Conservation (phyloP, 805 yeast species). For the Ogataea polymorpha region DNA sequence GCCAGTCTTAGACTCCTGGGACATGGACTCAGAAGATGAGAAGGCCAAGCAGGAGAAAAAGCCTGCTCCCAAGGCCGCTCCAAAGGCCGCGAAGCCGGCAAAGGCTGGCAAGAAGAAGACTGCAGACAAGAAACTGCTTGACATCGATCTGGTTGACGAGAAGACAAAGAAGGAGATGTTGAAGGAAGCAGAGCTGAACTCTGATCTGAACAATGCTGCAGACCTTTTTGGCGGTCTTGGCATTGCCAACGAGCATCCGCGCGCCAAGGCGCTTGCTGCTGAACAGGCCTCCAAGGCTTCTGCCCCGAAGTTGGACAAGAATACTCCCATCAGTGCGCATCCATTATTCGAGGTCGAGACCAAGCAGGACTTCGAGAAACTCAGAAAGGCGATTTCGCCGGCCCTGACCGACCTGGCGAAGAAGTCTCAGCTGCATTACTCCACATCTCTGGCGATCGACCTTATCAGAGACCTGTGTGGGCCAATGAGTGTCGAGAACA, state of each 20-base stretch:
- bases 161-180: constrained; percentile 70
- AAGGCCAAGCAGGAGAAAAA: constrained; percentile 33
- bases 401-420: constrained; percentile 59
- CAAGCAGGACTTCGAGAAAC: constrained; percentile 74
- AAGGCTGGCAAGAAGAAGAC: constrained; percentile 45
- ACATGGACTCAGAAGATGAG: constrained; percentile 71
- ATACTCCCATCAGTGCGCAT: constrained; percentile 66
- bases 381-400: constrained; percentile 68
- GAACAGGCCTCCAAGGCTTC: constrained; percentile 48
- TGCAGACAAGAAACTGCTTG: constrained; percentile 42
- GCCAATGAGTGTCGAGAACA: constrained; percentile 78
- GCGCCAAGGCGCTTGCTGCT: constrained; percentile 38
- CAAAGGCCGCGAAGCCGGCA: constrained; percentile 37
- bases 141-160: constrained; percentile 69
- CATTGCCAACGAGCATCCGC: constrained; percentile 54
- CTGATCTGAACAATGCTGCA: constrained; percentile 91
- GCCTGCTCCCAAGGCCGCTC: constrained; percentile 30
- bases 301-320: constrained; percentile 43
- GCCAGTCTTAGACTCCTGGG: constrained; percentile 87
- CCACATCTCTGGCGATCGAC: constrained; percentile 77
- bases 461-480: constrained; percentile 78
- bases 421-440: constrained; percentile 61
- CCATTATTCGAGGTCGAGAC: constrained; percentile 84
- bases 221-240: constrained; percentile 79
- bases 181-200: constrained; percentile 73